Conservation (phyloP, 2,329 filamentous ascomycete genomes). For the Trichoderma atroviride region DNA sequence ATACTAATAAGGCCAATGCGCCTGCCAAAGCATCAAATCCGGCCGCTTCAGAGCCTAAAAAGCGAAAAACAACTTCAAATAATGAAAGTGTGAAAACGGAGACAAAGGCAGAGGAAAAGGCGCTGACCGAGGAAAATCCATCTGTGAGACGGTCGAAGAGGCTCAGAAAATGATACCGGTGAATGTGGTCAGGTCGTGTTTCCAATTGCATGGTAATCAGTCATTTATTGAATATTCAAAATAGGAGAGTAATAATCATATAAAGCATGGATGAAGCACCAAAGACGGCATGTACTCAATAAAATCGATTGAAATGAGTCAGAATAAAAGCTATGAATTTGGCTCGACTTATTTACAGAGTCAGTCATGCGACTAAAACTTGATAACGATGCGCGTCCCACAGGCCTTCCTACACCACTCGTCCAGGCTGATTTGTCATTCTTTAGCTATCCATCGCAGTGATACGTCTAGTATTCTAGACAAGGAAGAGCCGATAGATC, state of each 20-base stretch:
- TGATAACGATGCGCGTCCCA: constrained; percentile 10
- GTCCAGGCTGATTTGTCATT: not conserved
- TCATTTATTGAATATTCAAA: not conserved
- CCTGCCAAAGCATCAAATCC: not conserved
- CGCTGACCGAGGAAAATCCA: not conserved
- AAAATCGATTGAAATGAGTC: not conserved
- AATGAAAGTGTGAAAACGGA: constrained; percentile 27
- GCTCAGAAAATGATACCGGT: constrained; percentile 13
- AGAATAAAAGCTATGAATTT: constrained; percentile 8
- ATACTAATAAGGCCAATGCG: not conserved
- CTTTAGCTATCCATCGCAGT: not conserved
- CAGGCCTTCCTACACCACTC: not conserved
- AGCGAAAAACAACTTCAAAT: constrained; percentile 33
- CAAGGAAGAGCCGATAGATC: not conserved
- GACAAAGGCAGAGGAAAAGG: constrained; percentile 8
- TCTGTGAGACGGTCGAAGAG: constrained; percentile 29
- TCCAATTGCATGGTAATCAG: not conserved
- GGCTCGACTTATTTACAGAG: constrained; percentile 16
- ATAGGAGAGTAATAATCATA: not conserved
- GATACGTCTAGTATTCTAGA: not conserved
- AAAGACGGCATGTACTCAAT: not conserved
- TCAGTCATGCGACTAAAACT: constrained; percentile 5
- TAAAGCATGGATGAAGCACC: not conserved
- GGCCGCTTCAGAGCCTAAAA: constrained; percentile 14
- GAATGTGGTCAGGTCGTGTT: not conserved